phyloP scores from a whole-genome alignment of 2,329 filamentous ascomycete species.

The Colletotrichum sp. region DNA sequence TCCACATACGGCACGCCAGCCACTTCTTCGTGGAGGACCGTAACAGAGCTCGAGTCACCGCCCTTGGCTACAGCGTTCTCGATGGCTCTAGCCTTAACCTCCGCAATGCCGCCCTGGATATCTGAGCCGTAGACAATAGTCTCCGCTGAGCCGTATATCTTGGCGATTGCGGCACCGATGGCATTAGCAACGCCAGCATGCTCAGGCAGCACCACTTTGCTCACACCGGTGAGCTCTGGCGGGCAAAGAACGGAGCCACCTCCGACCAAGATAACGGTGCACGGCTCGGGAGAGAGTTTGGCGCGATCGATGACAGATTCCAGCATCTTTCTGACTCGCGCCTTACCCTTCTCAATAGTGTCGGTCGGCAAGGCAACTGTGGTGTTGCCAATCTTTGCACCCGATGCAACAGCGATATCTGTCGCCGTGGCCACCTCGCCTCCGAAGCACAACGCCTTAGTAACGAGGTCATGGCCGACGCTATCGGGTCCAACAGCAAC shows the following conservation, averaged over 20 bases:
- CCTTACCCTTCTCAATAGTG: conserved; percentile 2
- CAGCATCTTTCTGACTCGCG: conserved; percentile 20
- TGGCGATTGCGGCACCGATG: conserved; percentile 26
- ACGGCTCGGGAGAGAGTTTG: conserved; percentile 24
- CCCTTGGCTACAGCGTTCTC: conserved; percentile 23
- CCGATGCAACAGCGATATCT: conserved; percentile 24
- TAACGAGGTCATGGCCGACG: conserved; percentile 26
- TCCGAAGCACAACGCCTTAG: conserved; percentile 25
- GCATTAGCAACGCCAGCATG: conserved; percentile 27
- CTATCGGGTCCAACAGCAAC: conserved; percentile 27
- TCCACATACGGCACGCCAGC: conserved; percentile 26
- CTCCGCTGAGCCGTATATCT: conserved; percentile 24
- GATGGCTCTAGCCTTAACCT: conserved; percentile 21
- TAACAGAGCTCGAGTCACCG: conserved; percentile 18
- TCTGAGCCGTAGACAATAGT: conserved; percentile 23
- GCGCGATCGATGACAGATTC: conserved; percentile 26
- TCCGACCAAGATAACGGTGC: conserved; percentile 26
- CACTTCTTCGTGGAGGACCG: conserved; percentile 24
- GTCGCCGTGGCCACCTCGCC: conserved; percentile 26
- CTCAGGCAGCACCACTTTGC: conserved; percentile 22
- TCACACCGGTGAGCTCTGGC: conserved; percentile 21
- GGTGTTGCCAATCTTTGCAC: neutral
- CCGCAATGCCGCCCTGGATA: conserved; percentile 16
- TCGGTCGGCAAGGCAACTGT: neutral
- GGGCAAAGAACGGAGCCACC: conserved; percentile 26